Evolutionary conservation across 257 asterid species (phyloP), one percentile per base, ranked within the genome.

Genomic region (Solanum neorickii): DNA sequence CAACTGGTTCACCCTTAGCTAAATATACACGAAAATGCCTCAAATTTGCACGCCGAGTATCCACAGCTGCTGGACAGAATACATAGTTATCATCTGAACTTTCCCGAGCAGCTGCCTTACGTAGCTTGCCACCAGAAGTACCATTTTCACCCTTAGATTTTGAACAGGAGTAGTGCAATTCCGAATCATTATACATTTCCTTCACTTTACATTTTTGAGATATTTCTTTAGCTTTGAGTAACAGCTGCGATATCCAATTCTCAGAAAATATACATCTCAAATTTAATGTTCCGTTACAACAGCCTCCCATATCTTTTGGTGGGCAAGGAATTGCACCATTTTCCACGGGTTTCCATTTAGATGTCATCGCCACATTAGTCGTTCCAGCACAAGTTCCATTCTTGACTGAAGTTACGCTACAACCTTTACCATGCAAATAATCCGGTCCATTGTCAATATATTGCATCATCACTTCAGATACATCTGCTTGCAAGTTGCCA

Each of bases 1-100:
- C 89, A 69, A 95, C 95, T 13, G 98, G 99, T 88, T 97, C 98
- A 3, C 98, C 99, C 92, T 88, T 93, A 68, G 90, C 86, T 98
- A 98, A 94, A 83, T 96, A 98, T 89, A 92, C 87, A 83, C 89
- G 96, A 88, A 96, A 95, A 93, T 97, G 98, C 87, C 90, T 89
- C 91, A 92, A 83, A 89, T 94, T 96, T 85, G 87, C 92, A 56
- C 44, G 89, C 62, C 87, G 82, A 73, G 93, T 90, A 83, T 94
- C 95, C 82, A 89, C 91, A 66, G 97, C 96, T 60, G 80, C 82
- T 47, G 99, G 98, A 89, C 94, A 91, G 91, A 90, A 95, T 86
- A 97, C 88, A 88, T 88, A 85, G 62, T 94, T 95, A 91, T 95
- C 98, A 39, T 83, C 86, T 9, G 97, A 89, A 86, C 85, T 88